Evolutionary conservation across 176 grass and related monocot species (phyloP).

Genomic region (Oryza glumipatula): DNA sequence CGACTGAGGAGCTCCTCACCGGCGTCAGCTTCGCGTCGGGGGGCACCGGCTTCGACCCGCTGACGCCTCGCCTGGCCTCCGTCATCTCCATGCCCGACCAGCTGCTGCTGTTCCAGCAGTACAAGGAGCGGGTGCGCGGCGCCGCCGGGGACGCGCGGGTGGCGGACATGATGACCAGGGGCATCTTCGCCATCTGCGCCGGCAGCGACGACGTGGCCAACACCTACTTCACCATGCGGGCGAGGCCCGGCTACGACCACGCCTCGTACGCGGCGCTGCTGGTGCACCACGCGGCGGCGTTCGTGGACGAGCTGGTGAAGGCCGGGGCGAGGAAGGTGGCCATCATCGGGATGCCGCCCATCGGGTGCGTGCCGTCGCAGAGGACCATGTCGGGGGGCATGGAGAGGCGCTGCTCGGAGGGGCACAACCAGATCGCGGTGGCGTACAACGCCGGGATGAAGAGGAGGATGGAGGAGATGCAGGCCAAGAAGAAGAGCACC

Average conservation of each 20-base stretch:
- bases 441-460: conserved; percentile 55
- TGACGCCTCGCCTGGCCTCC: conserved; percentile 49
- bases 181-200: conserved; percentile 61
- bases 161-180: conserved; percentile 15
- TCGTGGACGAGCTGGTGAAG: conserved; percentile 58
- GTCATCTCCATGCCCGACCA: conserved; percentile 65
- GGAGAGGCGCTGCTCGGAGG: conserved; percentile 41
- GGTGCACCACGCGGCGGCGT: conserved; percentile 40
- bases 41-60: conserved; percentile 71
- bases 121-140: conserved; percentile 49
- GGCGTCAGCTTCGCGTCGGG: conserved; percentile 89
- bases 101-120: conserved; percentile 63
- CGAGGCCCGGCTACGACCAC: conserved; percentile 47
- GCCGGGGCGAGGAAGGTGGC: conserved; percentile 59
- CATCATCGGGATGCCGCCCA: conserved; percentile 71
- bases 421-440: conserved; percentile 60
- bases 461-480: conserved; percentile 28
- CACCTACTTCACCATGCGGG: conserved; percentile 69
- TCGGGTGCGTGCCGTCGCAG: conserved; percentile 86
- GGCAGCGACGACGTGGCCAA: conserved; percentile 85
- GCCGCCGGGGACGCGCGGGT: conserved; percentile 46
- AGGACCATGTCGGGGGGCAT: conserved; percentile 62
- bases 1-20: conserved; percentile 50
- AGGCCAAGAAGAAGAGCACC: too few species aligned
- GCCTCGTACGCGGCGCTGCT: conserved; percentile 57